Base-by-base conservation (phyloP, 2,329 filamentous ascomycete species). In the Aspergillus viridinutans region DNA sequence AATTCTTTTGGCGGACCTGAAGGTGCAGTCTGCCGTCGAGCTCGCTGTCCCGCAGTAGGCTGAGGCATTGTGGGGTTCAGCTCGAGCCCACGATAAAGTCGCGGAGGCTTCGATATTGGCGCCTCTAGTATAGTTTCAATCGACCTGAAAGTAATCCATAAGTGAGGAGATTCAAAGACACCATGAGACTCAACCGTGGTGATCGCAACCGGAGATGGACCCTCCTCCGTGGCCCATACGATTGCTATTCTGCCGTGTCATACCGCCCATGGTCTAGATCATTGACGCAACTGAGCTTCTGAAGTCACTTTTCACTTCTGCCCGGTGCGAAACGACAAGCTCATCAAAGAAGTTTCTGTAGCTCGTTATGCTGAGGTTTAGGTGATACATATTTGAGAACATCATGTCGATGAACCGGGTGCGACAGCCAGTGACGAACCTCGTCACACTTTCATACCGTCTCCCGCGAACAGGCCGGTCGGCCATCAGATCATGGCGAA, bases 21-120 rank as follows among this genome's bases (percentile, higher is more conserved):
- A 35, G 72, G 69, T 47, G 71, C 72, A 52, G 72, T 74, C 61
- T 71, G 71, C 55, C 72, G 71, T 50, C 72, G 71, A 56, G 67
- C 64, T 62, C 71, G 71, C 61, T 67, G 68, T 58, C 63, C 62
- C 57, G 59, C 61, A 67, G 66, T 62, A 66, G 71, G 57, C 61
- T 67, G 62, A 54, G 61, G 65, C 67, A 70, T 70, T 58, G 54
- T 63, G 61, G 51, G 49, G 32, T 38, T 38, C 6, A 55, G n/a
- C 49, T n/a, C 8, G 40, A 38, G 35, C 29, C 17, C 38, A 25
- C 35, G 25, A 25, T 42, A n/a, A 23, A n/a, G 26, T 50, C 8
- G 35, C 23, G 35, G 43, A 25, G 14, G 32, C 32, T 38, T 38
- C 32, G 14, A 17, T 17, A 38, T 38, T 35, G 32, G 32, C 14